Evolutionary conservation across 2,329 filamentous ascomycete genomes (phyloP), one percentile per base, ranked within the genome.

Genomic region (Trichoderma arundinaceum): DNA sequence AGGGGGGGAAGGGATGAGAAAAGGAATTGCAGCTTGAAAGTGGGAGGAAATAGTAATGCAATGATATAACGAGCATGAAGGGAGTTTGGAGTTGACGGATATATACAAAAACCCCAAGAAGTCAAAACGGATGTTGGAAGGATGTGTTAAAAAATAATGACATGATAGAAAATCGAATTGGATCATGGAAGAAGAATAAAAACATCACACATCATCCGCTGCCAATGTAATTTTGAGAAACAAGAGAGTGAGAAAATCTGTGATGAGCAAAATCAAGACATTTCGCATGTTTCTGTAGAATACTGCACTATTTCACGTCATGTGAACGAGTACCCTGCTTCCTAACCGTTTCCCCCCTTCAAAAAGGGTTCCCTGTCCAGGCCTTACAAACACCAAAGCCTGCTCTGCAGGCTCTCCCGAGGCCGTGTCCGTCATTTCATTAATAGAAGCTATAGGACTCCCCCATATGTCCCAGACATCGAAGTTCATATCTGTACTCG

Each of bases 91-190:
- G 67, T 69, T 66, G 59, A 38, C 41, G 56, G 35, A 60, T 51
- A 67, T 46, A 51, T 39, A 56, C 41, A 56, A 64, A 51, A 88
- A 80, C 71, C 88, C 79, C 33, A 91, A 89, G 13, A 63, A 22
- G 35, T 49, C 41, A 44, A 38, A 44, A 63, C 22, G 48, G 49
- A 52, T 52, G 62, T 43, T 48, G 41, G 17, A 48, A 32, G 51
- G 43, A 48, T 49, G 52, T 32, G 33, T 46, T 53, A 28, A 53
- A 28, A 53, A 41, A 41, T 43, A 52, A 52, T 10, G 48, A 53
- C 28, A 9, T 35, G 52, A 44, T 62, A 19, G 52, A n/a, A 41
- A 22, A 35, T 35, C 33, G 43, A 38, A 58, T 60, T 32, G 17
- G 9, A 53, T 44, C 28, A 46, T 28, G 28, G 39, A 9, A 28